Evolutionary conservation across 1,284 basidiomycete species (phyloP), one percentile per base, ranked within the genome.

Genomic region (Boletus semigastroideus): DNA sequence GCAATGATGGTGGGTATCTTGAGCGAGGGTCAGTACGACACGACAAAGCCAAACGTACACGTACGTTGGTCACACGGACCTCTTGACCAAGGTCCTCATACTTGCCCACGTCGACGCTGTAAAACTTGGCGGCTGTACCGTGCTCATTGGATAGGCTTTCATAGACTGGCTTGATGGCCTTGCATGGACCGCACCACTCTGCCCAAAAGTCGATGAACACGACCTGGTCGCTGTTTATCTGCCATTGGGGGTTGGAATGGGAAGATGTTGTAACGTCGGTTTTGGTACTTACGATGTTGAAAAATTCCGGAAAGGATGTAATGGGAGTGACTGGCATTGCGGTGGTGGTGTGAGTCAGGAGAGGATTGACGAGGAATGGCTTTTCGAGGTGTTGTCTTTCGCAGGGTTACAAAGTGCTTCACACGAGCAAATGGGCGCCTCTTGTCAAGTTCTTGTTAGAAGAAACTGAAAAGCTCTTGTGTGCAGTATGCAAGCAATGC

Each of bases 1-100:
- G 48, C 59, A 3, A 58, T 51, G 8, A 62, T 36, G 4, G 62
- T 64, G 14, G 57, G 62, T 36, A 55, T 20, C 54, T 58, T 39
- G 14, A 30, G 10, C n/a, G 5, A 39, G 22, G n/a, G 17, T 37
- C 5, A 45, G 13, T 14, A n/a, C 11, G 11, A 14, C 5, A 22
- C 10, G 11, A 38, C 5, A 22, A 27, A n/a, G 16, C 27, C 13
- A 19, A 25, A 17, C 51, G 12, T 31, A 49, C 27, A 25, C 8
- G 27, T 14, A 43, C 42, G 16, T 22, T 44, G 25, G 45, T 56
- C 19, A 56, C 16, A 33, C 53, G 45, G 19, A 51, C 41, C 8
- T 59, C 45, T 3, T 59, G 53, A 14, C 33, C 11, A 20, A 56
- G 20, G n/a, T 48, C 34, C 4, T 42, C 51, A 12, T 38, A 31